Percentiles rank a stretch among this genome's conserved stretches.
Conservation (phyloP, 228 moss, liverwort and hornwort genomes). For the Sphagnum fallax region DNA sequence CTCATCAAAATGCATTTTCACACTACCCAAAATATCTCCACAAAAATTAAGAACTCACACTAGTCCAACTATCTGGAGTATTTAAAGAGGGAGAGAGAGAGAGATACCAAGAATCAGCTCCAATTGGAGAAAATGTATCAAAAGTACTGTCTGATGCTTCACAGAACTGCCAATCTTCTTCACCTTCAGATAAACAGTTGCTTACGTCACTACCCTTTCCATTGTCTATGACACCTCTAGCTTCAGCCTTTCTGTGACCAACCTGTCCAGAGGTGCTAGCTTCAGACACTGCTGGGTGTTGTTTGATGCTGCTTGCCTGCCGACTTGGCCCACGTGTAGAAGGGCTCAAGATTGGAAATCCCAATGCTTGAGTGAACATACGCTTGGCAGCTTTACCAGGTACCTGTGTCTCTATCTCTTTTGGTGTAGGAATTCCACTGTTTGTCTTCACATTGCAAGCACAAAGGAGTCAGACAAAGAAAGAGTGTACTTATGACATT, state of each 20-base stretch:
- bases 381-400: conserved; percentile 77
- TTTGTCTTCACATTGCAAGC: conserved; percentile 13
- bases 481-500: conserved; percentile 1
- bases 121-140: conserved; percentile 13
- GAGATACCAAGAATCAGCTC: conserved; percentile 25
- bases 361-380: conserved; percentile 85
- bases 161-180: conserved; percentile 15
- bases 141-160: conserved; percentile 15
- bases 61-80: background rate
- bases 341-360: conserved; percentile 46
- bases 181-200: conserved; percentile 11
- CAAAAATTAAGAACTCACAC: too few species aligned
- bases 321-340: conserved; percentile 37
- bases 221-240: conserved; percentile 14
- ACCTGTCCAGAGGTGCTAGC: background rate
- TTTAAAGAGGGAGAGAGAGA: background rate
- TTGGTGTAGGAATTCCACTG: conserved; percentile 17
- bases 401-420: conserved; percentile 41
- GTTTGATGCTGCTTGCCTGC: conserved; percentile 14
- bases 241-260: conserved; percentile 22
- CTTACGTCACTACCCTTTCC: conserved; percentile 9
- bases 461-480: conserved; percentile 1
- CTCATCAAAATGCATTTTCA: background rate
- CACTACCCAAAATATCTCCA: background rate
- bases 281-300: background rate